These are phyloP conservation scores for Parmelia sp. DNA, from an alignment of 495 filamentous ascomycete genomes.

Conservation along the genomic window DNA sequence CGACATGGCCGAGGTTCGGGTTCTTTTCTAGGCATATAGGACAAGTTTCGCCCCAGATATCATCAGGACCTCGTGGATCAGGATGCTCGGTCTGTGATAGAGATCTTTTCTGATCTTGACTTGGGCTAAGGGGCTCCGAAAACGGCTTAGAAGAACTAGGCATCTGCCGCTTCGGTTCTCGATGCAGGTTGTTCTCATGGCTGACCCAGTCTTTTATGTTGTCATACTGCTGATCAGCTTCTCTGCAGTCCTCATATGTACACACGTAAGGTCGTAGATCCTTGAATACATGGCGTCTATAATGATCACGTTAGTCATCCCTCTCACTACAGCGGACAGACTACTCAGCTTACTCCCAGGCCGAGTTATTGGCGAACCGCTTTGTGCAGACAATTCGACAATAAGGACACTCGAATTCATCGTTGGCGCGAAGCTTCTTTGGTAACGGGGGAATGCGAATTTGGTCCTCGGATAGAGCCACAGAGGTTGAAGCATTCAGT, in stretches of 20 bases:
- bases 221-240: constrained; percentile 27
- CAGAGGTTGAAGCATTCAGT: too few species aligned
- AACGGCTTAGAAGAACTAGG: background rate
- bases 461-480: too few species aligned
- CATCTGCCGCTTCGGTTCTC: too few species aligned
- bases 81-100: background rate
- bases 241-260: constrained; percentile 27
- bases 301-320: too few species aligned
- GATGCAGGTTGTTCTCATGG: constrained; percentile 23
- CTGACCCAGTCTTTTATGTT: constrained; percentile 28
- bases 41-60: background rate
- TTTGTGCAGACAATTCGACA: constrained; percentile 25
- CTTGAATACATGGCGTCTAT: constrained; percentile 26
- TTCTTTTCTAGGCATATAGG: background rate
- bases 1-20: constrained; percentile 1
- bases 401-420: constrained; percentile 27
- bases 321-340: too few species aligned
- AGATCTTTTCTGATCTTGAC: background rate
- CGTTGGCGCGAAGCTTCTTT: background rate
- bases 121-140: background rate
- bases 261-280: constrained; percentile 31
- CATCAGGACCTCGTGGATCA: background rate
- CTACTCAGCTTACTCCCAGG: constrained; percentile 21
- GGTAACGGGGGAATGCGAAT: constrained; percentile 23
- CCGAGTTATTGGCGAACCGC: constrained; percentile 5